Percentiles rank a stretch among this genome's conserved stretches.
Conservation (phyloP, 805 yeast species). For the Metschnikowia peoriensis region DNA sequence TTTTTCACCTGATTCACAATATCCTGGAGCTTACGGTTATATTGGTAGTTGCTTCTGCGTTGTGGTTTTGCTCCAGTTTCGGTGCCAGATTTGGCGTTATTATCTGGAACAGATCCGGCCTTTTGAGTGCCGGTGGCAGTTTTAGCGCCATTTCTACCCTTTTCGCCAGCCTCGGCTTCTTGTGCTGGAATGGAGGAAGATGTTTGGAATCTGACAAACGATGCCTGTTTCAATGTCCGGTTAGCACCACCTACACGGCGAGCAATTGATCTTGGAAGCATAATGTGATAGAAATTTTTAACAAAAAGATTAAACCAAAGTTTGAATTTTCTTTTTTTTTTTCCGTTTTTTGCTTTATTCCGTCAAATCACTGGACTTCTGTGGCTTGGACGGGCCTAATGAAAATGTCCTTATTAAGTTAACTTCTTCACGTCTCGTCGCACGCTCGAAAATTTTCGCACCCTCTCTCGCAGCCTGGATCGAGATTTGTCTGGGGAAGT, state of each 20-base stretch:
- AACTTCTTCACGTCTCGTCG: background rate
- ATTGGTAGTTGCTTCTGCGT: background rate
- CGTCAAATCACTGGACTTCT: background rate
- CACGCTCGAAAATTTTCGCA: conserved; percentile 7
- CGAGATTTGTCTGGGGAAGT: background rate
- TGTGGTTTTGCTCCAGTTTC: background rate
- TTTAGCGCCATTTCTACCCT: background rate
- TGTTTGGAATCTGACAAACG: conserved; percentile 12
- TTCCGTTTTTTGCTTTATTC: background rate
- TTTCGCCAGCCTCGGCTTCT: background rate
- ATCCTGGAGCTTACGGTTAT: conserved; percentile 33
- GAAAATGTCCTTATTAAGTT: background rate
- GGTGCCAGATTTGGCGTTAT: background rate
- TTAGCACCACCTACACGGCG: conserved; percentile 10
- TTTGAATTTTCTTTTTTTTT: background rate
- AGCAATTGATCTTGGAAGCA: conserved; percentile 16
- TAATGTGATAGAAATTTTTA: background rate
- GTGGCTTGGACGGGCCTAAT: background rate
- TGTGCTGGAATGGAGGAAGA: background rate
- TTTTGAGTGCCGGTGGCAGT: background rate
- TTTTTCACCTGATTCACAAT: conserved; percentile 31
- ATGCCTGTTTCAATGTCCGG: conserved; percentile 6
- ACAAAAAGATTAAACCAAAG: background rate
- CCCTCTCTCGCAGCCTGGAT: background rate
- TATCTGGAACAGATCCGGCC: background rate